A percentile compares a stretch with the other conserved stretches of the same genome.
Evolutionary conservation across 257 asterid species (phyloP).

Genomic region (Cynanchum wilfordii): DNA sequence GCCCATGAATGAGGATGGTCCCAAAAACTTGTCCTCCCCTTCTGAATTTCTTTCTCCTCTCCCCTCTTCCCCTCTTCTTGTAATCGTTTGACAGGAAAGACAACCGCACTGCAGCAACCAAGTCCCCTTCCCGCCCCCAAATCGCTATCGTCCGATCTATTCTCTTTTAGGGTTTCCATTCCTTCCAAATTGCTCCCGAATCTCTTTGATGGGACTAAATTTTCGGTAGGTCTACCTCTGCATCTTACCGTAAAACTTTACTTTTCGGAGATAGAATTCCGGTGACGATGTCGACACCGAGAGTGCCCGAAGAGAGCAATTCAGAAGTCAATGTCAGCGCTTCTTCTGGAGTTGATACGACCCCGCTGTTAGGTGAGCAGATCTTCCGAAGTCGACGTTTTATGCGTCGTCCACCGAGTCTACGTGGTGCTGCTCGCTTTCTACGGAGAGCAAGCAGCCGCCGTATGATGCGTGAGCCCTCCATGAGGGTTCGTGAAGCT

Average conservation of each 20-base stretch:
- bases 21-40: background rate
- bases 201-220: background rate
- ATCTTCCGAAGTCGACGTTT: conserved; percentile 49
- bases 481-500: conserved; percentile 43
- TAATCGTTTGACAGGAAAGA: too few relatives aligned
- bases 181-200: background rate
- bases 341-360: conserved; percentile 26
- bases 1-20: background rate
- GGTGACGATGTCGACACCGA: conserved; percentile 27
- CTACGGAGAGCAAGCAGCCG: conserved; percentile 47
- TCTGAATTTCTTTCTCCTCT: background rate
- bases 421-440: conserved; percentile 47
- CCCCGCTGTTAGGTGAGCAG: conserved; percentile 59
- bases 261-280: background rate
- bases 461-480: conserved; percentile 41
- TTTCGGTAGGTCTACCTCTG: background rate
- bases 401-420: conserved; percentile 54
- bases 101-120: background rate
- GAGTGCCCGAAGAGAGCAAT: conserved; percentile 13
- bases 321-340: conserved; percentile 3
- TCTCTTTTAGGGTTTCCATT: conserved; percentile 12
- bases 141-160: conserved; percentile 1
- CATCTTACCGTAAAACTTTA: background rate
- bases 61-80: too few relatives aligned
- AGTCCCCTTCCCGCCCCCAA: background rate